Conservation (phyloP, 306 rosid species). For the Cicer bijugum region DNA sequence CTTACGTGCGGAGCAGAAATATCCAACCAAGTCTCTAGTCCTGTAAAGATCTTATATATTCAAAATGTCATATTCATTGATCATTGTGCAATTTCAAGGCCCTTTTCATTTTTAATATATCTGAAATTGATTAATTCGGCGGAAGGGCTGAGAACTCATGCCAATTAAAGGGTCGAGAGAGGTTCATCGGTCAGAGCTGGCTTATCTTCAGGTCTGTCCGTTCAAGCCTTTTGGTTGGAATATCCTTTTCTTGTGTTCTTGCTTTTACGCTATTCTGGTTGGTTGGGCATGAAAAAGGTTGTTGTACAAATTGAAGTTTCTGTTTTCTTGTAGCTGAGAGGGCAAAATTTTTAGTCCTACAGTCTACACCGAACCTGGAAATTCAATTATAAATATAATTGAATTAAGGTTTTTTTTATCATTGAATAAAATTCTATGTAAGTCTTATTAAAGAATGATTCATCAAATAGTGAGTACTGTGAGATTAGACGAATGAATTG, state of each 20-base stretch:
- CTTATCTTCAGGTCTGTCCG: constrained; percentile 13
- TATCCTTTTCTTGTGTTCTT: constrained; percentile 40
- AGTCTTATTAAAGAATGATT: not conserved
- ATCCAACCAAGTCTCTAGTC: constrained; percentile 69
- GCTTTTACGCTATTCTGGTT: constrained; percentile 18
- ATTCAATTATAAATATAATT: constrained; percentile 1
- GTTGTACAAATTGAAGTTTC: constrained; percentile 28
- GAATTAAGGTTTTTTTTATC: not conserved
- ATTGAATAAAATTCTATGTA: not conserved
- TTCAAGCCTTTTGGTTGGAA: constrained; percentile 31
- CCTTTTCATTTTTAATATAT: constrained; percentile 36
- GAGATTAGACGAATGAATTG: not conserved
- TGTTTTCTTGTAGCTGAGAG: constrained; percentile 26
- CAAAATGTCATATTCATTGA: constrained; percentile 42
- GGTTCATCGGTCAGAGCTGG: constrained; percentile 33
- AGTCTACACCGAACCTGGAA: constrained; percentile 1
- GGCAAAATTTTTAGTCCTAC: constrained; percentile 31
- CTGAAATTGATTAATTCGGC: constrained; percentile 7
- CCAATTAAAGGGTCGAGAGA: constrained; percentile 33
- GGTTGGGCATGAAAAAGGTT: constrained; percentile 13
- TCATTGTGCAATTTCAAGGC: constrained; percentile 49
- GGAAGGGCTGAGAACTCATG: constrained; percentile 43
- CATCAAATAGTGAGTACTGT: not conserved
- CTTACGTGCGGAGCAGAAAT: constrained; percentile 83
- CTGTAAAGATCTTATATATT: constrained; percentile 56